A percentile compares a stretch with the other conserved stretches of the same genome.
These are phyloP conservation scores for Helotiales sp. DNA, from an alignment of 2,329 filamentous ascomycete species.

Conservation along the genomic window DNA sequence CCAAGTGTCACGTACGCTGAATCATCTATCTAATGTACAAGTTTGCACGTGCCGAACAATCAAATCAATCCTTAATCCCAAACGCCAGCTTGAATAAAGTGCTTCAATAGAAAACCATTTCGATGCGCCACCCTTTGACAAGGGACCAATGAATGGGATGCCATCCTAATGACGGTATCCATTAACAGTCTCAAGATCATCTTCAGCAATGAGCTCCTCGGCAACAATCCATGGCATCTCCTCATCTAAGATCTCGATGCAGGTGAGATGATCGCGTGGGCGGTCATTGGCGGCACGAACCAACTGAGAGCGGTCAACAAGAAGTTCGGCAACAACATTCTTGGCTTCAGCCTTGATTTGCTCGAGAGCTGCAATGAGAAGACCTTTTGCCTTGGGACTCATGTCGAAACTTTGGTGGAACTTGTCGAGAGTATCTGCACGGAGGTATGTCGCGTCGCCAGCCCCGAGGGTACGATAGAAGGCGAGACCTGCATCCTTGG, in stretches of 20 bases:
- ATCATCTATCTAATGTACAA: not conserved
- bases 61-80: not conserved
- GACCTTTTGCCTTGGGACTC: conserved; percentile 27
- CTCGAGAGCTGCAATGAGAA: conserved; percentile 21
- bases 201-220: not conserved
- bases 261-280: conserved; percentile 58
- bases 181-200: not conserved
- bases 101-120: not conserved
- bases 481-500: conserved; percentile 35
- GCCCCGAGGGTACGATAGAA: conserved; percentile 36
- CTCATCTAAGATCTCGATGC: conserved; percentile 58
- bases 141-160: not conserved
- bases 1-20: not conserved
- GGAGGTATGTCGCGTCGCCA: conserved; percentile 29
- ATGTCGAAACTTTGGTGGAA: conserved; percentile 33
- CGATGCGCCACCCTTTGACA: not conserved
- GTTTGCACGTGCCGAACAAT: not conserved
- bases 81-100: not conserved
- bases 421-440: conserved; percentile 12
- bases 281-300: conserved; percentile 2
- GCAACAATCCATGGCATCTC: conserved; percentile 61
- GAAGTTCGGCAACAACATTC: conserved; percentile 27
- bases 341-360: conserved; percentile 29
- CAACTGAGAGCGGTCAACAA: conserved; percentile 25
- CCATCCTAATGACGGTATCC: not conserved